These are phyloP conservation scores for Pseudogymnoascus sp. DNA, from an alignment of 2,329 filamentous ascomycete genomes.

Conservation along the genomic window DNA sequence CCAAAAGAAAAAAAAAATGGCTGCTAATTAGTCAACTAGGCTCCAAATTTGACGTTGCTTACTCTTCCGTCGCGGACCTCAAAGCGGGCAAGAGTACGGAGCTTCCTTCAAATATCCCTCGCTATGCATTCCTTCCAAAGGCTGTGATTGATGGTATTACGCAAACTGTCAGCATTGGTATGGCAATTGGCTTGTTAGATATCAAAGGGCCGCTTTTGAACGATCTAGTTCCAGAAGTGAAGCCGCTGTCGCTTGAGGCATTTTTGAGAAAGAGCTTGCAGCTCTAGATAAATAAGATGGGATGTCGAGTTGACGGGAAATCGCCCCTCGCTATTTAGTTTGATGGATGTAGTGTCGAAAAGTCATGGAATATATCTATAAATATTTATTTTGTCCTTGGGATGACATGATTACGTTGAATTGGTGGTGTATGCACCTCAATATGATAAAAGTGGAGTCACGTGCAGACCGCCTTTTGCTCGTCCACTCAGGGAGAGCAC, in stretches of 20 bases:
- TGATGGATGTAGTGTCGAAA: not conserved
- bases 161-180: not conserved
- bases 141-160: conserved; percentile 20
- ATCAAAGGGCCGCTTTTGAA: not conserved
- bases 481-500: not conserved
- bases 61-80: conserved; percentile 23
- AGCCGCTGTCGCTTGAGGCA: not conserved
- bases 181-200: not conserved
- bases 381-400: not conserved
- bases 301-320: not conserved
- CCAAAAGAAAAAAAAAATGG: not conserved
- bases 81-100: conserved; percentile 15
- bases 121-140: conserved; percentile 23
- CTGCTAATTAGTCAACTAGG: conserved; percentile 10
- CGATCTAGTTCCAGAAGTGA: conserved; percentile 1
- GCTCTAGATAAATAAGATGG: not conserved
- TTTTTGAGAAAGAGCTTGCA: not conserved
- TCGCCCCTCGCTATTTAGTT: not conserved
- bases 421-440: not conserved
- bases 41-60: conserved; percentile 22
- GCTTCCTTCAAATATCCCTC: conserved; percentile 21
- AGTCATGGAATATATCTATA: not conserved
- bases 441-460: conserved; percentile 9
- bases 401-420: not conserved
- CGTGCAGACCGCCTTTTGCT: conserved; percentile 2